Evolutionary conservation across 1,139 yeast genomes (phyloP).

Genomic region (Suhomyces taliae): DNA sequence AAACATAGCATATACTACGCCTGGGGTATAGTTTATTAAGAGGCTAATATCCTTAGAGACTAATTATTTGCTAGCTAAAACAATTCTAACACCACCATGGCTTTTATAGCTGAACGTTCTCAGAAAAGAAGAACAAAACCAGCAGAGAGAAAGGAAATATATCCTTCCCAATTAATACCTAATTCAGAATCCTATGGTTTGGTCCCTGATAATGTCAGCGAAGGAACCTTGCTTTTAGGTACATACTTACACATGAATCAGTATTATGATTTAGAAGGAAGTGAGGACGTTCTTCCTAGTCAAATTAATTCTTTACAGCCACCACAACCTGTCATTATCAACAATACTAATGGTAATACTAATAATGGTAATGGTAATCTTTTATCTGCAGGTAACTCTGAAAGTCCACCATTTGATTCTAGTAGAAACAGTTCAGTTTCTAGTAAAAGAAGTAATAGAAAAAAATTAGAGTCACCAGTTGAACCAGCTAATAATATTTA

Average conservation of each 20-base stretch:
- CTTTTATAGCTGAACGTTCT: no score
- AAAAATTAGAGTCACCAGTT: not conserved
- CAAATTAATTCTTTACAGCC: no score
- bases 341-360: no score
- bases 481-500: not conserved
- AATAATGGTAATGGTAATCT: no score
- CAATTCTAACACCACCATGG: no score
- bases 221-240: not conserved
- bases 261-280: not conserved
- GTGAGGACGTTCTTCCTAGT: no score
- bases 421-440: not conserved
- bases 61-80: not conserved
- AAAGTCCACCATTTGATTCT: not conserved
- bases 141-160: not conserved
- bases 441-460: not conserved
- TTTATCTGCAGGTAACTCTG: not conserved
- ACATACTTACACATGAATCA: not conserved
- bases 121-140: no score
- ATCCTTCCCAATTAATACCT: not conserved
- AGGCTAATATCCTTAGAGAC: not conserved
- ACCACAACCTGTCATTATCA: no score
- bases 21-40: not conserved
- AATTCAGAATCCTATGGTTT: not conserved
- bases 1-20: not conserved
- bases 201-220: not conserved